Evolutionary conservation across 352 stramenopile species (phyloP), one percentile per base, ranked within the genome.

Genomic region (Phytopythium helicoides): DNA sequence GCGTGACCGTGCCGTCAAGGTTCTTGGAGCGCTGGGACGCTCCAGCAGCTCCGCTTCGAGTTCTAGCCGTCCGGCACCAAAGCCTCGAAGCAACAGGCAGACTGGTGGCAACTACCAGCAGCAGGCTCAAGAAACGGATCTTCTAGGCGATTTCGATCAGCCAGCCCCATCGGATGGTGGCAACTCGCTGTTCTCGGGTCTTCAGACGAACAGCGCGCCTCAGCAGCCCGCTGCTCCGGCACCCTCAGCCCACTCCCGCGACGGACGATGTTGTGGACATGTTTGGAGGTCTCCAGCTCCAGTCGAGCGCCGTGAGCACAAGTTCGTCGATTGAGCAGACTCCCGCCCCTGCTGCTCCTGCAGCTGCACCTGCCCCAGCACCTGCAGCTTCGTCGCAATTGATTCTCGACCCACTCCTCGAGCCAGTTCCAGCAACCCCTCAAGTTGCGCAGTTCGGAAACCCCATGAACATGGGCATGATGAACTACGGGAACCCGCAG

Each of bases 201-300:
- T 91, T 10, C 75, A 87, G 50, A 83, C 77, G 9, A 60, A 50
- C 23, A 56, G 58, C 10, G 25, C 56, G 18, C n/a, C 66, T 46
- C 61, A 69, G 33, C 70, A 73, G 39, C 31, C 49, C 39, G 31
- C 51, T 35, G 60, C 64, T 18, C 60, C 75, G 7, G 15, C 42
- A 15, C 36, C n/a, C 54, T 4, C 64, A 71, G 41, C 48, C 64
- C 15, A 22, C 48, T 36, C 10, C 71, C 45, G 49, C 58, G n/a
- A 54, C 69, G 44, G 65, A 69, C 36, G 65, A 72, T 37, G 58
- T 78, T 26, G 49, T 71, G 9, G 73, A 91, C 54, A 93, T 93
- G 82, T 93, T 93, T 60, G 82, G 82, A 22, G 82, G 82, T 18
- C 52, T 93, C 42, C 71, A 68, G 39, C 67, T 93, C 44, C 80